Evolutionary conservation across 257 asterid genomes (phyloP), one percentile per base, ranked within the genome.

Genomic region (Thymus mandschuricus): DNA sequence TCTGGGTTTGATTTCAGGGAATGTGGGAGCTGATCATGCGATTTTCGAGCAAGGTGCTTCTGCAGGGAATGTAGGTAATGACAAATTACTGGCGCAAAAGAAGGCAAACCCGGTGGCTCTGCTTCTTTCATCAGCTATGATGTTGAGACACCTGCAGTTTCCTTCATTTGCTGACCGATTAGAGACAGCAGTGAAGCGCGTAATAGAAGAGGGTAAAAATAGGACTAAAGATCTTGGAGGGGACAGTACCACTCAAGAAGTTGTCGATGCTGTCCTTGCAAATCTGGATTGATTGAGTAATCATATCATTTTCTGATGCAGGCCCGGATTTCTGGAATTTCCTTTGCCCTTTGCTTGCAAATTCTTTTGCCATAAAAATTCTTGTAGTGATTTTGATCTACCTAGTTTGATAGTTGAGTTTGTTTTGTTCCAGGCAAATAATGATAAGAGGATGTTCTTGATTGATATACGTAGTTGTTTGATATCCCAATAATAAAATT

Each of bases 11-110:
- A 41, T 79, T 78, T 33, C 86, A 92, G 98, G 98, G 29, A 92
- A 92, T 52, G 96, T 89, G 54, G 98, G 96, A 64, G 88, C 94
- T 28, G 98, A 88, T 68, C 94, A 88, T 79, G 98, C 98, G 11
- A 77, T 92, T 33, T 92, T 92, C 62, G 97, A 92, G 89, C 97
- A 92, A 84, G 98, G 98, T 60, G 98, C 98, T 65, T 92, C 98
- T 6, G 96, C 98, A 33, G 98, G 98, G 73, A 92, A 92, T 79
- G 98, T 92, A n/a, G 97, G 97, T 30, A 90, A 81, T 45, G 96
- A 89, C 54, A 82, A 81, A 49, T 1, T 86, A 41, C 68, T 88
- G 27, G 86, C 72, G 84, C 86, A 86, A 77, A 85, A 81, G 91
- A 90, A 75, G 83, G 98, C 97, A 44, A 92, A 89, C 51, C 97